phyloP scores from a whole-genome alignment of 495 filamentous ascomycete species.

The Penicillium subrubescens region DNA sequence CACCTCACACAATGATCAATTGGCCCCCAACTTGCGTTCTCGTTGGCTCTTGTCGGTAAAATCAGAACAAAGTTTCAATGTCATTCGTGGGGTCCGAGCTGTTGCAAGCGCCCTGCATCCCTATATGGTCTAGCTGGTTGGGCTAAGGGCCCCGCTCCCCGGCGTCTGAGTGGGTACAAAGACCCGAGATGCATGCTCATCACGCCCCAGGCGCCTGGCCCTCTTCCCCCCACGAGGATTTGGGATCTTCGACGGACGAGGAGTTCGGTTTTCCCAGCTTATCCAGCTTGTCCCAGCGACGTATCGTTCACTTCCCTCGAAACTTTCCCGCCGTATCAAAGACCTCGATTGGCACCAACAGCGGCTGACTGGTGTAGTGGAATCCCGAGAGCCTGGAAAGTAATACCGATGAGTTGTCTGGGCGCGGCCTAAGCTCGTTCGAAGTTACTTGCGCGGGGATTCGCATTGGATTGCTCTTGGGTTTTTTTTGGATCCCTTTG shows the following conservation, averaged over 20 bases:
- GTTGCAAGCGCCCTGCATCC: slow-evolving; percentile 23
- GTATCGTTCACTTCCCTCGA: background rate
- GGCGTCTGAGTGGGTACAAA: slow-evolving; percentile 26
- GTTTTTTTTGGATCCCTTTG: background rate
- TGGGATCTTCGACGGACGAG: background rate
- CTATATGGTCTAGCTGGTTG: slow-evolving; percentile 18
- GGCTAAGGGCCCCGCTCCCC: slow-evolving; percentile 11
- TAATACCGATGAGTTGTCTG: slow-evolving; percentile 15
- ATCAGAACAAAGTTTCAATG: background rate
- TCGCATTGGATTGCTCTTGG: background rate
- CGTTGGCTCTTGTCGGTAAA: background rate
- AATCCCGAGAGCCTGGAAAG: slow-evolving; percentile 6
- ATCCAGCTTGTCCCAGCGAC: background rate
- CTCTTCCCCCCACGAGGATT: background rate
- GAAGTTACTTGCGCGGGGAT: slow-evolving; percentile 9
- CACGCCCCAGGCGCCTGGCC: slow-evolving; percentile 33
- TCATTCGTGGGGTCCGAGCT: slow-evolving; percentile 7
- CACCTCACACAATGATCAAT: background rate
- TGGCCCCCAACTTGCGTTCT: background rate
- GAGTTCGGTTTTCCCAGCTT: too few relatives aligned
- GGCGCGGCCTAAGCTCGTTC: slow-evolving; percentile 19
- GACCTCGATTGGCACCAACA: slow-evolving; percentile 18
- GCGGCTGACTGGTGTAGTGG: background rate
- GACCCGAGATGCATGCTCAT: slow-evolving; percentile 26
- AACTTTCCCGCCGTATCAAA: slow-evolving; percentile 7